Base-by-base conservation (phyloP, 176 grass and related monocot species). In the Echinochloa phyllopogon region DNA sequence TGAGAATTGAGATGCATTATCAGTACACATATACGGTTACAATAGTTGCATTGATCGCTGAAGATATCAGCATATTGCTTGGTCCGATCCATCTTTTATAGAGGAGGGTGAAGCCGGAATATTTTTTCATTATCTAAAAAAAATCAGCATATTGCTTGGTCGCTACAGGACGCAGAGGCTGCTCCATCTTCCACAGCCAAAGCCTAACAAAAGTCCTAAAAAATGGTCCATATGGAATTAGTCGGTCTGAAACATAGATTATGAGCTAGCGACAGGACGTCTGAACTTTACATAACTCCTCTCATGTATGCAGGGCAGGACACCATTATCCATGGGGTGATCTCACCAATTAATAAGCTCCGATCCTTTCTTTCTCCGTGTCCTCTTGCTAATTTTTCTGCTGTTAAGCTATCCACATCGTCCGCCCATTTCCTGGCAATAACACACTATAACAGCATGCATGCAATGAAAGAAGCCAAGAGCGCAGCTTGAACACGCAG, bases 351-450 rank as follows among this genome's bases (percentile, higher is more conserved):
- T 18, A 18, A 53, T 20, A 18, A 53, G 17, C 51, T 18, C 29
- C 29, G 29, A 33, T 18, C 16, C 51, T 18, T 51, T 53, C 12
- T 40, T 33, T n/a, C 25, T 42, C 57, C 36, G 5, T 11, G 56
- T 23, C 56, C n/a, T 27, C 21, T 27, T 58, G 7, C 56, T 58
- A 6, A 58, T 53, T 0, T 0, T 76, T 18, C 61, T 8, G 20
- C 48, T 25, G 48, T 63, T 65, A 36, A n/a, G 16, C 57, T 83
- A 65, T 83, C 70, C 0, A 0, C 82, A 62, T 74, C 82, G 49
- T 74, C 57, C 8, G 18, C 20, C 20, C 12, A 49, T 83, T 74
- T 33, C 29, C 29, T 33, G 29, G 29, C 29, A 33, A 33, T 33
- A 33, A 33, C 29, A 33, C 29, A 33, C 29, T 33, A 33, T 33